Conservation (phyloP, 1,139 yeast species). For the Hansenula sp. region DNA sequence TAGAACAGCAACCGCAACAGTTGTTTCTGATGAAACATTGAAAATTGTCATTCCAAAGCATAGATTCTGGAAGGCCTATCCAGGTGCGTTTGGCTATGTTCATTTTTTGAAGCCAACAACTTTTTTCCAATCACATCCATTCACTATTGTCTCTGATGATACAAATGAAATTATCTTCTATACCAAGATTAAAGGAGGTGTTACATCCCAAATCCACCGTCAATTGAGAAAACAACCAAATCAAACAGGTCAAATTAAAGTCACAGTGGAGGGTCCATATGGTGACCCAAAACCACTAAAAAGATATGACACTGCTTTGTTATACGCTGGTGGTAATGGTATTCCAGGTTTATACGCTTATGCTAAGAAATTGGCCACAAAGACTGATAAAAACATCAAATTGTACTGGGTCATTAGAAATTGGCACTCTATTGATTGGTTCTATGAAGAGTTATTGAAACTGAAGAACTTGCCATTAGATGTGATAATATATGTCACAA, state of each 20-base stretch:
- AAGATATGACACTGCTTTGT: slow-evolving; percentile 47
- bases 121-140: slow-evolving; percentile 57
- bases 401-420: slow-evolving; percentile 48
- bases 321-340: slow-evolving; percentile 72
- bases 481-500: slow-evolving; percentile 35
- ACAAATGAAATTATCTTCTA: slow-evolving; percentile 35
- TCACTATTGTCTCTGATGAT: slow-evolving; percentile 33
- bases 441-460: slow-evolving; percentile 36
- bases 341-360: slow-evolving; percentile 49
- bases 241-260: slow-evolving; percentile 23
- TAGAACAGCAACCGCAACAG: slow-evolving; percentile 37
- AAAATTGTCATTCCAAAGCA: slow-evolving; percentile 28
- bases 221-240: slow-evolving; percentile 19
- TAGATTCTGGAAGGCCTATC: slow-evolving; percentile 27
- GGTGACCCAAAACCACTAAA: slow-evolving; percentile 49
- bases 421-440: slow-evolving; percentile 49
- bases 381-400: slow-evolving; percentile 27
- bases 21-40: slow-evolving; percentile 44
- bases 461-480: slow-evolving; percentile 32
- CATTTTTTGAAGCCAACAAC: slow-evolving; percentile 37
- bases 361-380: slow-evolving; percentile 2
- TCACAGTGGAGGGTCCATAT: slow-evolving; percentile 58
- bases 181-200: slow-evolving; percentile 45
- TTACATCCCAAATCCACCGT: slow-evolving; percentile 35
- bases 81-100: slow-evolving; percentile 35